Evolutionary conservation across 257 asterid genomes (phyloP).

Genomic region (Plantago major): DNA sequence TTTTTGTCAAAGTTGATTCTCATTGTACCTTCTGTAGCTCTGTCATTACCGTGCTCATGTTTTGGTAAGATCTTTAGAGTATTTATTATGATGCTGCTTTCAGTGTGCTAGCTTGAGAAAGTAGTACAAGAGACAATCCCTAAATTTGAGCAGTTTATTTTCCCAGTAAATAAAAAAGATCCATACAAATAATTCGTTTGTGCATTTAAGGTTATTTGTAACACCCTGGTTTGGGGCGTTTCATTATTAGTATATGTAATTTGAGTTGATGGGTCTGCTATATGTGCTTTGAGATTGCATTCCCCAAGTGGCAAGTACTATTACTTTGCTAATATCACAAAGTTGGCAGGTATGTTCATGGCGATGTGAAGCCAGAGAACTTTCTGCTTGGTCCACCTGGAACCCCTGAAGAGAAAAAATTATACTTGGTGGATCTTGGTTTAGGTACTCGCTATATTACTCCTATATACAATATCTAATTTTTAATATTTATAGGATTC

Average conservation of each 20-base stretch:
- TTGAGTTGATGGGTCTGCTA: neutral
- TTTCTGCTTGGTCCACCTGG: constrained; percentile 56
- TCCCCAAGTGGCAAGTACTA: neutral
- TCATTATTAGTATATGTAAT: neutral
- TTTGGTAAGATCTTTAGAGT: too few species aligned
- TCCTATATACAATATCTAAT: constrained; percentile 11
- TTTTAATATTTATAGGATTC: constrained; percentile 7
- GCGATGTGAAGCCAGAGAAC: constrained; percentile 72
- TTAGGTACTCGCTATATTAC: constrained; percentile 37
- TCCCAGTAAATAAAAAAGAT: too few species aligned
- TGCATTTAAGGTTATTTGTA: too few species aligned
- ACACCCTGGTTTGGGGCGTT: neutral
- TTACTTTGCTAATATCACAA: neutral
- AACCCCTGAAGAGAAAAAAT: constrained; percentile 51
- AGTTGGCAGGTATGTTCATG: constrained; percentile 48
- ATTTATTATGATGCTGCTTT: too few species aligned
- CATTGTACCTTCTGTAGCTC: too few species aligned
- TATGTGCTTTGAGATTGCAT: neutral
- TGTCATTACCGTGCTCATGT: too few species aligned
- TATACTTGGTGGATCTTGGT: constrained; percentile 65
- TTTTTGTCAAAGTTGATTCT: too few species aligned
- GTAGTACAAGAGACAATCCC: too few species aligned
- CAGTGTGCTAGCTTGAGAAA: too few species aligned
- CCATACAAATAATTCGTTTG: too few species aligned
- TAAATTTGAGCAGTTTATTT: too few species aligned